Percentiles rank a stretch among this genome's conserved stretches.
These are phyloP conservation scores for Suillus subluteus DNA, from an alignment of 768 basidiomycete genomes.

Conservation along the genomic window DNA sequence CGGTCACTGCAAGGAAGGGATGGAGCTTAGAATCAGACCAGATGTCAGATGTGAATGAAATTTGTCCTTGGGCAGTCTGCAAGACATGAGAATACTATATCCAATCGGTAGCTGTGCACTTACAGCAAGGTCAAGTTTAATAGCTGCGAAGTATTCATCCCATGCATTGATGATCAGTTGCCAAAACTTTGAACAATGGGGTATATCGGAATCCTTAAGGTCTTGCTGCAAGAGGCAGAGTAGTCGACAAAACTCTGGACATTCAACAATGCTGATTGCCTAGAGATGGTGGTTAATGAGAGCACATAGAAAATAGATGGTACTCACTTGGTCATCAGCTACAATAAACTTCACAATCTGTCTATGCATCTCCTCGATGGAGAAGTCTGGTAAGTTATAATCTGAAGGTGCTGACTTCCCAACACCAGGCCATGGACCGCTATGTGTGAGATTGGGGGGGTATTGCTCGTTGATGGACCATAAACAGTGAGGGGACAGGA, in stretches of 20 bases:
- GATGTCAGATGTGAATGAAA: slow-evolving; percentile 36
- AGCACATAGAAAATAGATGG: neutral
- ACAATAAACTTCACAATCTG: neutral
- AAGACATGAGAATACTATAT: neutral
- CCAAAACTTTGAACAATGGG: slow-evolving; percentile 10
- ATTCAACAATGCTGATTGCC: neutral
- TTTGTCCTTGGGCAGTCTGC: slow-evolving; percentile 9
- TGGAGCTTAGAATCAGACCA: slow-evolving; percentile 34
- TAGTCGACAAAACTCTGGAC: neutral
- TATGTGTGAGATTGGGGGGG: too few relatives aligned
- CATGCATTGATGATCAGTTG: slow-evolving; percentile 7
- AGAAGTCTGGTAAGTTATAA: neutral
- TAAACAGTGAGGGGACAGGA: too few relatives aligned
- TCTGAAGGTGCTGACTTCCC: too few relatives aligned
- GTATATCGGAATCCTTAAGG: slow-evolving; percentile 17
- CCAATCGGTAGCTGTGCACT: neutral
- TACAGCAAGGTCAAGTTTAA: slow-evolving; percentile 9
- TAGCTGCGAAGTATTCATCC: slow-evolving; percentile 10
- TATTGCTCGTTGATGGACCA: too few relatives aligned
- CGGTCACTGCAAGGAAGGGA: slow-evolving; percentile 36
- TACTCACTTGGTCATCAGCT: neutral
- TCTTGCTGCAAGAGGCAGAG: slow-evolving; percentile 7
- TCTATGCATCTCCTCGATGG: neutral
- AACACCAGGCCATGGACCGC: too few relatives aligned
- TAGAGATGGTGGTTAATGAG: neutral